These are phyloP conservation scores for Elongisporangium anandrum DNA, from an alignment of 352 stramenopile genomes.

Conservation along the genomic window DNA sequence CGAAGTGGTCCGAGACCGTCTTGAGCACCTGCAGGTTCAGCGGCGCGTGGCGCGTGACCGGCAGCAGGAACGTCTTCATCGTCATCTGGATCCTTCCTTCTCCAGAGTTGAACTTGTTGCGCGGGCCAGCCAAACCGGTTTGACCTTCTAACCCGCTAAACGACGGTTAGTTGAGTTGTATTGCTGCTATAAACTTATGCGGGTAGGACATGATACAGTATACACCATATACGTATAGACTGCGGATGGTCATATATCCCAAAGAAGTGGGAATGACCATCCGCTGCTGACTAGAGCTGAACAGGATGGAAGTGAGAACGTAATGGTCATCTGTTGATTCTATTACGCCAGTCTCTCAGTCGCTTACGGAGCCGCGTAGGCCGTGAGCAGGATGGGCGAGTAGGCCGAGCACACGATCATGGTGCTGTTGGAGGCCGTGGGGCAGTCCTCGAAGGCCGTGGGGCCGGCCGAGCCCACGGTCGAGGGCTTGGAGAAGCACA, in stretches of 20 bases:
- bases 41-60: slow-evolving; percentile 27
- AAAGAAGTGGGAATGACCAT: background rate
- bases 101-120: too few relatives aligned
- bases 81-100: too few relatives aligned
- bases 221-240: too few relatives aligned
- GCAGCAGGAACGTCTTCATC: slow-evolving; percentile 23
- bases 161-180: background rate
- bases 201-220: too few relatives aligned
- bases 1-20: background rate
- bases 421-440: background rate
- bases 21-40: slow-evolving; percentile 10
- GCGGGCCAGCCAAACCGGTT: too few relatives aligned
- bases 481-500: slow-evolving; percentile 29
- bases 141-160: too few relatives aligned
- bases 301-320: too few relatives aligned
- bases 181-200: too few relatives aligned
- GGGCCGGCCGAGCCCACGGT: background rate
- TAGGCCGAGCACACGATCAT: background rate
- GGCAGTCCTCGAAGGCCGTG: background rate
- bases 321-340: too few relatives aligned
- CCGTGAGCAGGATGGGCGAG: background rate
- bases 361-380: background rate
- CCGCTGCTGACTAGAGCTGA: background rate
- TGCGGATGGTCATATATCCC: background rate
- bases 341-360: too few relatives aligned